Base-by-base conservation (phyloP, 768 basidiomycete species). In the Auricularia sp. region DNA sequence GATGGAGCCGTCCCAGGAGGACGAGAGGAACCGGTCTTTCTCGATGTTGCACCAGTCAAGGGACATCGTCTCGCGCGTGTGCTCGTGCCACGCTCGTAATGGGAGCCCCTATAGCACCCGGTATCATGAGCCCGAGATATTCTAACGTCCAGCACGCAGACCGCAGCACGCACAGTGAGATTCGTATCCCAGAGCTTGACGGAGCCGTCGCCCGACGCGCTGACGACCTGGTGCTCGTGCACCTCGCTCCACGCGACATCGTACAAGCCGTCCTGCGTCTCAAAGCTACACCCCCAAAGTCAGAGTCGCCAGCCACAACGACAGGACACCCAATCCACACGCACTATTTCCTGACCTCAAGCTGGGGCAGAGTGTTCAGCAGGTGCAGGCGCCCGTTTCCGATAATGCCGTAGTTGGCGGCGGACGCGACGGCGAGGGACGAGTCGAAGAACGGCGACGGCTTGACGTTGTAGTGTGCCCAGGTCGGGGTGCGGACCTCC, bases 41-140 rank as follows among this genome's bases (percentile, higher is more conserved):
- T 88, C 86, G 67, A 95, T 75, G 75, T 97, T 98, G 67, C 89
- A 94, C 95, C 96, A 98, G 74, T 98, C 92, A 4, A 98, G 85
- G 11, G 89, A 89, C 78, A 92, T 94, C 6, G 94, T 92, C 73
- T 98, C 96, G 62, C 88, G 85, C 13, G 87, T 85, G 75, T 98
- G 96, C 75, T 98, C 96, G 70, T 92, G 89, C 95, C 96, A 98
- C 61, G 84, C 85, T 67, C 87, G 85, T 68, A 98, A 89, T 1
- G 96, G 95, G 63, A 88, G 83, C 70, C 93, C 89, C 94, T 98
- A 76, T 42, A 6, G 14, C 34, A 51, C 14, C 11, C 4, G 61
- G 18, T n/a, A 18, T 14, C 10, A 42, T 4, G 44, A 58, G 18
- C 33, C 13, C 34, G 54, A 58, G 59, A 13, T 21, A 29, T 29